A percentile compares a stretch with the other conserved stretches of the same genome.
phyloP scores from a whole-genome alignment of 2,329 filamentous ascomycete genomes.

The Xylariales sp. region DNA sequence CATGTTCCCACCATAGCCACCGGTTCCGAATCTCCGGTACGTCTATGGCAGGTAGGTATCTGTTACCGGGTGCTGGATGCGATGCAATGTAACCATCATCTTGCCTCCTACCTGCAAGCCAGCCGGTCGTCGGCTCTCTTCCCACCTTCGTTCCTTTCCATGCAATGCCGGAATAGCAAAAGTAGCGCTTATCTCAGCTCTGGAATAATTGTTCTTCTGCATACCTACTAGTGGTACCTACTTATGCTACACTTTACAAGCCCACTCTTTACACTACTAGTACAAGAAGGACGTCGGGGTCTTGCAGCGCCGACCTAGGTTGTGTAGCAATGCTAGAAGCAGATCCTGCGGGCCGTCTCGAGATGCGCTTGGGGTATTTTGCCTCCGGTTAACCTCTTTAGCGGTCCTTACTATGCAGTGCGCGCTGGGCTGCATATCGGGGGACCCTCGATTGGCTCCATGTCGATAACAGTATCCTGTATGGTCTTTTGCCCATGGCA shows the following conservation, averaged over 20 bases:
- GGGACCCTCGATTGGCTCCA: background rate
- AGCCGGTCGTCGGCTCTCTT: constrained; percentile 12
- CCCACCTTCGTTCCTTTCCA: constrained; percentile 12
- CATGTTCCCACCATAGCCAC: background rate
- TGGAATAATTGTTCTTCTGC: background rate
- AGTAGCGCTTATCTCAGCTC: constrained; percentile 23
- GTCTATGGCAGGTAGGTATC: constrained; percentile 6
- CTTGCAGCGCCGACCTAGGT: constrained; percentile 2
- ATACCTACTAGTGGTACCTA: too few relatives aligned
- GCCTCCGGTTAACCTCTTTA: background rate
- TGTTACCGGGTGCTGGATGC: constrained; percentile 6
- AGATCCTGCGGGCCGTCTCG: constrained; percentile 13
- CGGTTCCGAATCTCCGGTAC: constrained; percentile 28
- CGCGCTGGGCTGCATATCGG: constrained; percentile 2
- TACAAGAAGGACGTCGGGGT: background rate
- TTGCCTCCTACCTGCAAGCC: constrained; percentile 18
- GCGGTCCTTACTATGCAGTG: background rate
- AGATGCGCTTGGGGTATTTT: background rate
- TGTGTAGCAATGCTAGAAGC: constrained; percentile 16
- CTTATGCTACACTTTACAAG: too few relatives aligned
- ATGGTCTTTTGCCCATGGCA: constrained; percentile 1
- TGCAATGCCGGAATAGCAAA: constrained; percentile 3
- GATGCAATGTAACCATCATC: constrained; percentile 32
- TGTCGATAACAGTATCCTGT: background rate
- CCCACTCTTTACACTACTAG: too few relatives aligned